Base-by-base conservation (phyloP, 2,329 filamentous ascomycete species). In the Fusarium subtropicale region DNA sequence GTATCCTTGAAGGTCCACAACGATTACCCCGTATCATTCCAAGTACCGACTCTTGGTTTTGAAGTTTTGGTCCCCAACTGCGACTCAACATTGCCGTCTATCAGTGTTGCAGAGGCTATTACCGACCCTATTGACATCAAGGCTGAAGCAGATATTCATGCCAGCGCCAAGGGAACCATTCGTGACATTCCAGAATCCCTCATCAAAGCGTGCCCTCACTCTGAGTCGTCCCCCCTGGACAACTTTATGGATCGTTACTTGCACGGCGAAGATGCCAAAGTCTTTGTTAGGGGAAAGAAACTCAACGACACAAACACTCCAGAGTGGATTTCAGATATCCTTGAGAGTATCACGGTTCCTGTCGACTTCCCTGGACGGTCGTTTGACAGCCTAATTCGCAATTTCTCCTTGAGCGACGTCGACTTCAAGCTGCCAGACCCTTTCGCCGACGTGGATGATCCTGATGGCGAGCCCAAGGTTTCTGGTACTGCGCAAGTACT, bases 31-130 rank as follows among this genome's bases (percentile, higher is more conserved):
- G 79, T 99, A 52, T 87, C 90, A 61, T 82, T 97, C 55, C 86
- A 88, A 24, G 83, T 97, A 22, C 96, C 96, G 15, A 84, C 91
- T 38, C 88, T 98, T 60, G 90, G 88, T 1, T 97, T 98, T 75
- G 90, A 94, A 67, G 88, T 98, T 31, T 83, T 97, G 47, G 90
- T 98, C 8, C 90, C 93, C 44, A 93, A 93, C 66, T 99, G 96
- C 79, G 84, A 87, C 28, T 83, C 87, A 6, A 82, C 87, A 24
- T 90, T 96, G 58, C 87, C 90, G 5, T 89, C 90, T 67, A 96
- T 99, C 73, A 84, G 89, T 68, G 86, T 98, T 57, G 94, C 93
- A 5, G 88, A 92, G 73, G 93, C 92, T 10, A 84, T 85, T 20
- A 97, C 93, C 1, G 85, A 86, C 20, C 80, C 84, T 39, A 82